Conservation (phyloP, 768 basidiomycete species). For the Auricularia heimuer region DNA sequence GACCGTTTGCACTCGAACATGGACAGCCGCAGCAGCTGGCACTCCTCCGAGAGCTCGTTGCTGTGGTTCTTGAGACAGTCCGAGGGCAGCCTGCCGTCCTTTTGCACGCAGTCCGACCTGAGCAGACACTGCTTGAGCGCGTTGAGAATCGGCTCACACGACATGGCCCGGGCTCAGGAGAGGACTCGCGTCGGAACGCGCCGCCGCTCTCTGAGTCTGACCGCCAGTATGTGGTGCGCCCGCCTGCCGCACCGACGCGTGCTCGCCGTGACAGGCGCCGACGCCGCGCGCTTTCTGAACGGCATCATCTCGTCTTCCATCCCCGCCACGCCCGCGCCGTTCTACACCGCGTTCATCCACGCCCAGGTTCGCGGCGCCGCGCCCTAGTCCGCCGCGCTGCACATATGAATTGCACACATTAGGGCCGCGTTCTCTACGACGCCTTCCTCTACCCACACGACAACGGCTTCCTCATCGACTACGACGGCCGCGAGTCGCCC, state of each 20-base stretch:
- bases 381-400: conserved; percentile 6
- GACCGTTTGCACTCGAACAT: conserved; percentile 87
- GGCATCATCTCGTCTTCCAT: conserved; percentile 55
- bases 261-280: conserved; percentile 69
- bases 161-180: conserved; percentile 15
- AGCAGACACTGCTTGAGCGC: conserved; percentile 80
- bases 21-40: conserved; percentile 67
- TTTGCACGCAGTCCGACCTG: conserved; percentile 78
- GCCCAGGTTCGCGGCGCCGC: conserved; percentile 48
- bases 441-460: conserved; percentile 68
- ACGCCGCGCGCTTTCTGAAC: conserved; percentile 74
- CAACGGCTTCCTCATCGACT: conserved; percentile 58
- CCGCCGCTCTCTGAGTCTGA: conserved; percentile 3
- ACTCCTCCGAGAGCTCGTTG: conserved; percentile 71
- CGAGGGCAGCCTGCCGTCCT: conserved; percentile 68
- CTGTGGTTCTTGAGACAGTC: conserved; percentile 71
- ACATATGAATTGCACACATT: neutral
- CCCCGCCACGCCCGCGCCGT: conserved; percentile 33
- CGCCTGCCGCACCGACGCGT: conserved; percentile 56
- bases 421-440: conserved; percentile 90
- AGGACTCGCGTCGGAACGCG: too few relatives aligned
- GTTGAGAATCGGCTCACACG: conserved; percentile 64
- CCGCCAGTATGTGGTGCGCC: conserved; percentile 28
- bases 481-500: conserved; percentile 50
- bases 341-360: conserved; percentile 66